phyloP scores from a whole-genome alignment of 2,329 filamentous ascomycete genomes.

The Simplicillium aogashimaense region DNA sequence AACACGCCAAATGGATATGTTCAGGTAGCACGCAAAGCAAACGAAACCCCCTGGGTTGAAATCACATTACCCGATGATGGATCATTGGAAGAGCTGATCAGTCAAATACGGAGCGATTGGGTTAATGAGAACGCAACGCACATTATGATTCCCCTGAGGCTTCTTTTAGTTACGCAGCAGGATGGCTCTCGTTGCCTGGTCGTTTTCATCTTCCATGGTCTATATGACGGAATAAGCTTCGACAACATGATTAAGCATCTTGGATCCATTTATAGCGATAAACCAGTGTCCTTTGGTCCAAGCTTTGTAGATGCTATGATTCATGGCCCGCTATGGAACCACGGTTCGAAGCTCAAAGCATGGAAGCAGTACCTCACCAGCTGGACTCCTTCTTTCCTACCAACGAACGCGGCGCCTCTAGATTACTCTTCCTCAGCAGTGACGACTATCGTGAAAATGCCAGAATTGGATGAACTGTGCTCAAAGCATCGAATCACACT shows the following conservation, averaged over 20 bases:
- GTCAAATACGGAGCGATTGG: conserved; percentile 38
- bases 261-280: conserved; percentile 11
- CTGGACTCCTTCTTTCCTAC: conserved; percentile 4
- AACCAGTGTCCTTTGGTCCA: conserved; percentile 26
- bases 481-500: conserved; percentile 59
- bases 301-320: conserved; percentile 58
- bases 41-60: conserved; percentile 32
- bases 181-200: conserved; percentile 30
- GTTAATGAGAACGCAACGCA: conserved; percentile 36
- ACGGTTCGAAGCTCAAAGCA: conserved; percentile 33
- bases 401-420: too few relatives aligned
- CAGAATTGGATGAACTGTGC: conserved; percentile 40
- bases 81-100: conserved; percentile 21
- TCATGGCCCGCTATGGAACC: conserved; percentile 47
- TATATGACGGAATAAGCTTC: conserved; percentile 81
- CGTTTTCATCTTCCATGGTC: conserved; percentile 70
- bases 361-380: conserved; percentile 52
- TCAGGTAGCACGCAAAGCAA: conserved; percentile 53
- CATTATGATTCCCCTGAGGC: conserved; percentile 40
- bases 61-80: conserved; percentile 15
- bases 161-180: conserved; percentile 27
- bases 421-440: too few relatives aligned
- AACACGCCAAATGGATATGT: conserved; percentile 65
- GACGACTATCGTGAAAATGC: conserved; percentile 6
- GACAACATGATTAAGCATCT: conserved; percentile 55